These are phyloP conservation scores for Conticribra weissflogii DNA, from an alignment of 108 stramenopile genomes.

Conservation along the genomic window DNA sequence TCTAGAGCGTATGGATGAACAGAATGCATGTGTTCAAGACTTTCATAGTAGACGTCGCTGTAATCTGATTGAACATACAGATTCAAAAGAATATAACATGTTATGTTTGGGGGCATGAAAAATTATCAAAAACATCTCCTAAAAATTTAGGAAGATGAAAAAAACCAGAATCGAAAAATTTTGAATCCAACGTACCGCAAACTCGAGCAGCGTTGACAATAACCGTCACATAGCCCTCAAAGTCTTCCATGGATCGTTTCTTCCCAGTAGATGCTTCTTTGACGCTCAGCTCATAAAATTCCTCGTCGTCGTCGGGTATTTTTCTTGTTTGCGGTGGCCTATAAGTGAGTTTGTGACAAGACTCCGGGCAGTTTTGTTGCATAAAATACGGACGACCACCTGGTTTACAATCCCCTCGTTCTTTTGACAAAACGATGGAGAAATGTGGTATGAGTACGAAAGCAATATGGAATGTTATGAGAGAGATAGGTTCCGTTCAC, in stretches of 20 bases:
- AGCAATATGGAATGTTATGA: background rate
- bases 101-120: no score
- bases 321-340: slow-evolving; percentile 26
- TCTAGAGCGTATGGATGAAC: slow-evolving; percentile 42
- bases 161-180: background rate
- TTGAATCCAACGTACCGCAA: slow-evolving; percentile 26
- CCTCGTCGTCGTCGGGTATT: slow-evolving; percentile 23
- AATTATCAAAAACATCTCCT: background rate
- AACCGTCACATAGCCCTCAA: slow-evolving; percentile 53
- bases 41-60: slow-evolving; percentile 34
- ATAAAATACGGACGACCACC: slow-evolving; percentile 45
- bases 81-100: background rate
- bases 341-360: slow-evolving; percentile 31
- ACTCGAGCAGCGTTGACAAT: slow-evolving; percentile 44
- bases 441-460: background rate
- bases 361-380: slow-evolving; percentile 40
- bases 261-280: slow-evolving; percentile 31
- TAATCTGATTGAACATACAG: slow-evolving; percentile 14
- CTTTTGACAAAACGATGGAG: background rate
- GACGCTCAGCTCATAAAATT: slow-evolving; percentile 46
- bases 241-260: slow-evolving; percentile 25
- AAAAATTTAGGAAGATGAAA: background rate
- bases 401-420: slow-evolving; percentile 37
- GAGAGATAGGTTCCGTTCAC: background rate
- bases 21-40: slow-evolving; percentile 41